These are phyloP conservation scores for Metschnikowia rubicola DNA, from an alignment of 805 yeast genomes.

Conservation along the genomic window DNA sequence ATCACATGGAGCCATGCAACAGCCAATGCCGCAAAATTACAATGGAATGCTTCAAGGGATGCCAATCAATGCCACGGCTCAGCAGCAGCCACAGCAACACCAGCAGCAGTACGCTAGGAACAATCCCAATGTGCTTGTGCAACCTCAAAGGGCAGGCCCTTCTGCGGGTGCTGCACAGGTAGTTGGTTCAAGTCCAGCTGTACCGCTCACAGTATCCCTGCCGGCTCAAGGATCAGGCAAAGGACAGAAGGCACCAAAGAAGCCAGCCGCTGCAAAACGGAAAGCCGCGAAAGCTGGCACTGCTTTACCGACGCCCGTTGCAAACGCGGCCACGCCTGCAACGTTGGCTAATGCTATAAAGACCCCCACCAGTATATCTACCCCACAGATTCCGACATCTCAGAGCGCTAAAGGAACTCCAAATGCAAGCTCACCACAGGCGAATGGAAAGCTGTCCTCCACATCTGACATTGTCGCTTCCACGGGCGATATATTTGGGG, in stretches of 20 bases:
- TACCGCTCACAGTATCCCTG: slow-evolving; percentile 12
- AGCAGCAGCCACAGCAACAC: slow-evolving; percentile 7
- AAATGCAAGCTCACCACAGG: slow-evolving; percentile 32
- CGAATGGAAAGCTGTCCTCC: slow-evolving; percentile 1
- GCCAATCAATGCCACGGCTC: slow-evolving; percentile 1
- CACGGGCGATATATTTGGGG: slow-evolving; percentile 23
- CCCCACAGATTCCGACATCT: slow-evolving; percentile 36
- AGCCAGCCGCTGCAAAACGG: slow-evolving; percentile 5
- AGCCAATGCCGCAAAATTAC: slow-evolving; percentile 10
- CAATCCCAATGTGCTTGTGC: slow-evolving; percentile 4
- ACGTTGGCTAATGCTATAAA: slow-evolving; percentile 37
- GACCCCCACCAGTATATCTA: slow-evolving; percentile 42
- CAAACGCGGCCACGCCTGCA: slow-evolving; percentile 37
- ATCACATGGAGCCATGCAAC: slow-evolving; percentile 6
- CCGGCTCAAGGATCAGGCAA: slow-evolving; percentile 15
- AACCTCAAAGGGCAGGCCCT: slow-evolving; percentile 8
- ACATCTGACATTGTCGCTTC: slow-evolving; percentile 7
- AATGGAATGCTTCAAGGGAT: slow-evolving; percentile 4
- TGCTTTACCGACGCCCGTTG: slow-evolving; percentile 35
- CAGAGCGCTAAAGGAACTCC: slow-evolving; percentile 44
- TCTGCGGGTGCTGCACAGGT: slow-evolving; percentile 3
- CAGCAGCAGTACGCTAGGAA: slow-evolving; percentile 11
- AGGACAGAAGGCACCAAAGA: slow-evolving; percentile 17
- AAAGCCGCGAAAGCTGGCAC: slow-evolving; percentile 21
- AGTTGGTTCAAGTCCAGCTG: slow-evolving; percentile 14